phyloP scores from a whole-genome alignment of 371 early-diverging fungal genomes.

The Batkoa obscura region DNA sequence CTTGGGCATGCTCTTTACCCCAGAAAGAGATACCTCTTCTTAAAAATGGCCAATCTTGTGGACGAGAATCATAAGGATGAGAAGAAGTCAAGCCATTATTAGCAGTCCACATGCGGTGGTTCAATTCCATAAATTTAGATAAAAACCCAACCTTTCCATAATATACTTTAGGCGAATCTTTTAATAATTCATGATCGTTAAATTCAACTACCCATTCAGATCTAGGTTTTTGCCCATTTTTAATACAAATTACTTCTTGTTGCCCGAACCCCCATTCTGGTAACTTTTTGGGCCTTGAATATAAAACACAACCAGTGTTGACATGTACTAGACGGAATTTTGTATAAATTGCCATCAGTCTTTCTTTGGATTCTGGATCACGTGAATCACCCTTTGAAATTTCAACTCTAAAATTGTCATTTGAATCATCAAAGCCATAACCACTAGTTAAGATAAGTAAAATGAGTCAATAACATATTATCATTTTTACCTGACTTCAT shows the following conservation, averaged over 20 bases:
- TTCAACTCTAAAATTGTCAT: slow-evolving; percentile 60
- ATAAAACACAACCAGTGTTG: slow-evolving; percentile 53
- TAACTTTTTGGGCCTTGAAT: slow-evolving; percentile 52
- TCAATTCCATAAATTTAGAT: slow-evolving; percentile 72
- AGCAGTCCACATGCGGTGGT: slow-evolving; percentile 68
- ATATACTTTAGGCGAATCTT: slow-evolving; percentile 15
- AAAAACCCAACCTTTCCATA: slow-evolving; percentile 33
- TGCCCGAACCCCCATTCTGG: slow-evolving; percentile 98
- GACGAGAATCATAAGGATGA: slow-evolving; percentile 78
- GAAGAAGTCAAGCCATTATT: slow-evolving; percentile 70
- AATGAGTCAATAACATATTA: slow-evolving; percentile 3
- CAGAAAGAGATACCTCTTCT: slow-evolving; percentile 79
- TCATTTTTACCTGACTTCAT: slow-evolving; percentile 48
- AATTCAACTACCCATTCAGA: slow-evolving; percentile 43
- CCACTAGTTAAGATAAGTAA: background rate
- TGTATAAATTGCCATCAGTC: slow-evolving; percentile 37
- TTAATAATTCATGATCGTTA: slow-evolving; percentile 16
- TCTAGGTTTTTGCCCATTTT: slow-evolving; percentile 32
- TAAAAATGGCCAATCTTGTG: slow-evolving; percentile 65
- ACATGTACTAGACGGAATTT: slow-evolving; percentile 51
- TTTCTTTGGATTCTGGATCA: slow-evolving; percentile 21
- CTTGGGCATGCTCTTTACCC: slow-evolving; percentile 38
- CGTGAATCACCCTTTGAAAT: slow-evolving; percentile 37
- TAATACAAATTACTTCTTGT: slow-evolving; percentile 78
- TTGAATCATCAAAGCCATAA: slow-evolving; percentile 16